Conservation (phyloP, 345 rosid species). For the Kandelia obovata region DNA sequence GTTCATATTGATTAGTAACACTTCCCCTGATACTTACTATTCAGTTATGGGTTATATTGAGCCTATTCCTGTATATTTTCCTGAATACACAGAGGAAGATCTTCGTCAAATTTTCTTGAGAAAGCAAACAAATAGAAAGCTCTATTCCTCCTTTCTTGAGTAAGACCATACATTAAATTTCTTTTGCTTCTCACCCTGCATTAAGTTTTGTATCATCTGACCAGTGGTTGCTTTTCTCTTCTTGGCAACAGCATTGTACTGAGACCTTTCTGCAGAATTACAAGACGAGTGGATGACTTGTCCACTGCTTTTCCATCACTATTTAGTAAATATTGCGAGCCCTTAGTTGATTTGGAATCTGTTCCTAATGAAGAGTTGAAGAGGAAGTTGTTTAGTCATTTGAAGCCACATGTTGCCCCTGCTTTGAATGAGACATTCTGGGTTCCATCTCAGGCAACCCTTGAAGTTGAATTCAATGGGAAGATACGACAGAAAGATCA, state of each 20-base stretch:
- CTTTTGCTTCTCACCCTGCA: background rate
- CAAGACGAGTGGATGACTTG: conserved; percentile 66
- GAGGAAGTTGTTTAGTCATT: conserved; percentile 65
- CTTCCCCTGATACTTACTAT: conserved; percentile 63
- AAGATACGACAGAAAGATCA: conserved; percentile 35
- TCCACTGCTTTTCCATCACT: conserved; percentile 51
- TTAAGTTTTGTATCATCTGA: conserved; percentile 6
- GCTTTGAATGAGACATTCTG: conserved; percentile 67
- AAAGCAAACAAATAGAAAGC: conserved; percentile 53
- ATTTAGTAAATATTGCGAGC: conserved; percentile 65
- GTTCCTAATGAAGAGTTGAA: conserved; percentile 67
- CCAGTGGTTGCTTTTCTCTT: conserved; percentile 12
- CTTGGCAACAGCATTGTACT: conserved; percentile 55
- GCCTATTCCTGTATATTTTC: conserved; percentile 64
- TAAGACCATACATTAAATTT: conserved; percentile 35
- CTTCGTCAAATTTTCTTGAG: conserved; percentile 63
- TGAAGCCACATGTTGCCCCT: conserved; percentile 55
- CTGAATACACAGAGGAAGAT: conserved; percentile 66
- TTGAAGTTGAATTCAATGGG: conserved; percentile 39
- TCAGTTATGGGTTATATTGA: conserved; percentile 61
- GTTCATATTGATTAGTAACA: conserved; percentile 59
- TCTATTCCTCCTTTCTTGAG: conserved; percentile 81
- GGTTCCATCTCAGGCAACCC: conserved; percentile 36
- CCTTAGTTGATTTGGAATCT: conserved; percentile 51
- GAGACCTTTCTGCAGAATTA: conserved; percentile 67